Evolutionary conservation across 2,329 filamentous ascomycete genomes (phyloP), one percentile per base, ranked within the genome.

Genomic region (Westerdykella ornata): DNA sequence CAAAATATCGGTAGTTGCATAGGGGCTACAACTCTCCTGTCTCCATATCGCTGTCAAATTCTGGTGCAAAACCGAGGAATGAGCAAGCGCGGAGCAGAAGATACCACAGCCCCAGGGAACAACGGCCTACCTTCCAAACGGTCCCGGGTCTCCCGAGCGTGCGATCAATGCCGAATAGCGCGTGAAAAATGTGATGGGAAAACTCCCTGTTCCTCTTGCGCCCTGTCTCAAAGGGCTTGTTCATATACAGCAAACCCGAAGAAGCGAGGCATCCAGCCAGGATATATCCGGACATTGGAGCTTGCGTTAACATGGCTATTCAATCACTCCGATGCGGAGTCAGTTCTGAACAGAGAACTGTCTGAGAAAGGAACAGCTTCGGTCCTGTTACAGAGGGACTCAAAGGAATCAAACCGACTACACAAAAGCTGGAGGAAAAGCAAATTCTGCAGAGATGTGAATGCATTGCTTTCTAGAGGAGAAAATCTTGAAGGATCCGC

Each of bases 191-290:
- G 84, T 63, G 82, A 88, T 54, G 84, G 84, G 9, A 78, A 80
- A 49, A 83, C 83, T 5, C 69, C 71, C 12, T 88, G 84, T 60
- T 78, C 77, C 35, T 81, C 81, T 2, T 88, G 84, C 65, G 72
- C 73, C 5, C 70, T 75, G 4, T 76, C 82, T 45, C 77, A 75
- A 40, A 73, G 84, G 37, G 62, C 72, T 26, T 89, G 85, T 61
- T 81, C 81, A 13, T 89, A 88, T 60, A 79, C 83, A 46, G 75
- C 82, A 40, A 80, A 79, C 40, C 80, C 82, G 6, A 87, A 86
- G 65, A 88, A 88, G 62, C 74, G 85, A 48, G 85, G 85, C 3
- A 78, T 89, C 9, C 84, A 84, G 53, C 85, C 85, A n/a, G 85
- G 85, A 13, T 88, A 88, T 56, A 82, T 89, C 41, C 76, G 84